A percentile compares a stretch with the other conserved stretches of the same genome.
Conservation (phyloP, 768 basidiomycete genomes). For the Pholiota microspora region DNA sequence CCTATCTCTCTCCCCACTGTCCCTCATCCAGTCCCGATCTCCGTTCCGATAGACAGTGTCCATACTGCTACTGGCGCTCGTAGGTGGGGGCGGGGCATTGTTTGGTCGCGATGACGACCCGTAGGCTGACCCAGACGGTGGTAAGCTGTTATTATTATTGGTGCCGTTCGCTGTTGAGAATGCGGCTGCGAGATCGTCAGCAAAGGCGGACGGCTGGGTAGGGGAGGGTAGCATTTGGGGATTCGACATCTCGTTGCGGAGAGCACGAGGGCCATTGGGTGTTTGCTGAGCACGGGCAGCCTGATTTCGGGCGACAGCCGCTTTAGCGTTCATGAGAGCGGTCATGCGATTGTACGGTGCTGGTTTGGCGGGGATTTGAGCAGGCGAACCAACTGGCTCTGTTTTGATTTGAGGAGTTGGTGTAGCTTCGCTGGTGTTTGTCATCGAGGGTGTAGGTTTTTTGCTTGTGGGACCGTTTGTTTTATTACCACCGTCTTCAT, state of each 20-base stretch:
- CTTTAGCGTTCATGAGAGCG: constrained; percentile 23
- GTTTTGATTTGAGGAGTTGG: constrained; percentile 11
- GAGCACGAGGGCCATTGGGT: constrained; percentile 4
- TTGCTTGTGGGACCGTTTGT: constrained; percentile 7
- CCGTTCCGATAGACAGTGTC: not conserved
- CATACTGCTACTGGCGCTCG: constrained; percentile 1
- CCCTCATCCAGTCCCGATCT: not conserved
- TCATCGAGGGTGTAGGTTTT: constrained; percentile 9
- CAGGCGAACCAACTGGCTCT: constrained; percentile 6
- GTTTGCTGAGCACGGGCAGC: constrained; percentile 6
- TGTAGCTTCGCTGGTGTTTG: not conserved
- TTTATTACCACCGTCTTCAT: constrained; percentile 6
- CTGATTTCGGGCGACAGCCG: constrained; percentile 12
- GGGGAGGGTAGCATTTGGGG: constrained; percentile 27
- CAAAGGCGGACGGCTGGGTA: constrained; percentile 18
- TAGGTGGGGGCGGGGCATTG: not conserved
- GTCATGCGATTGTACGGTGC: constrained; percentile 21
- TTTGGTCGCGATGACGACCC: not conserved
- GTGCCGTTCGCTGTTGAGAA: not conserved
- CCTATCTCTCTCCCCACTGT: constrained; percentile 11
- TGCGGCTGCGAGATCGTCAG: constrained; percentile 7
- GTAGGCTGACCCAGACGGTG: not conserved
- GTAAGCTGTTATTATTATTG: not conserved
- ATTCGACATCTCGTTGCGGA: not conserved
- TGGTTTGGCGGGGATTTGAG: constrained; percentile 2